Percentiles rank a stretch among this genome's conserved stretches.
phyloP scores from a whole-genome alignment of 805 yeast species.

The Barnettozyma sp. region DNA sequence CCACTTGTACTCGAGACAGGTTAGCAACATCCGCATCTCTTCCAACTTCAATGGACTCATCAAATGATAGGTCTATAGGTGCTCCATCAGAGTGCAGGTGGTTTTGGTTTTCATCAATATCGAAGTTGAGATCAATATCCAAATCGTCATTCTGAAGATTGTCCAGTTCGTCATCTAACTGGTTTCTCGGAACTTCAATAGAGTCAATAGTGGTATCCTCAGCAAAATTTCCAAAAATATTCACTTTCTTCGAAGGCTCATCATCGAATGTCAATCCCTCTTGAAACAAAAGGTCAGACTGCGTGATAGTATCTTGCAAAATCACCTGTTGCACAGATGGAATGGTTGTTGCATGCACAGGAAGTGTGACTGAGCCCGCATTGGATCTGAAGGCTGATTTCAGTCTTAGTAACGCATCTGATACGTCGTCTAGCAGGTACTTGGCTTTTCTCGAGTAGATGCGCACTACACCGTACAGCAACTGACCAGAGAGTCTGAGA shows the following conservation, averaged over 20 bases:
- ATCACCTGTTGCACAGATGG: constrained; percentile 53
- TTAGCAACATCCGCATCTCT: constrained; percentile 30
- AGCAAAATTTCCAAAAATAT: constrained; percentile 11
- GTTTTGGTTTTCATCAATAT: constrained; percentile 31
- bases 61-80: constrained; percentile 25
- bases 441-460: constrained; percentile 83
- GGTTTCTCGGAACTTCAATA: constrained; percentile 60
- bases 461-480: constrained; percentile 78
- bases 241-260: constrained; percentile 17
- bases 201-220: constrained; percentile 39
- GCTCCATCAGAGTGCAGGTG: constrained; percentile 17
- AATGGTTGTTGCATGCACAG: constrained; percentile 54
- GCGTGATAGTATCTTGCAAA: constrained; percentile 73
- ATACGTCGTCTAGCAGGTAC: constrained; percentile 75
- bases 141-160: constrained; percentile 36
- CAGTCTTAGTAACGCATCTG: constrained; percentile 64
- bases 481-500: constrained; percentile 75
- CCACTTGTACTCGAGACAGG: constrained; percentile 14
- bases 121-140: constrained; percentile 47
- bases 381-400: constrained; percentile 55
- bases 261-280: constrained; percentile 42
- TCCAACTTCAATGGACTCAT: constrained; percentile 48
- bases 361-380: constrained; percentile 44
- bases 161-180: constrained; percentile 25
- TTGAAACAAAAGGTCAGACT: constrained; percentile 62